A percentile compares a stretch with the other conserved stretches of the same genome.
These are phyloP conservation scores for Daldinia sp. DNA, from an alignment of 2,329 filamentous ascomycete genomes.

Conservation along the genomic window DNA sequence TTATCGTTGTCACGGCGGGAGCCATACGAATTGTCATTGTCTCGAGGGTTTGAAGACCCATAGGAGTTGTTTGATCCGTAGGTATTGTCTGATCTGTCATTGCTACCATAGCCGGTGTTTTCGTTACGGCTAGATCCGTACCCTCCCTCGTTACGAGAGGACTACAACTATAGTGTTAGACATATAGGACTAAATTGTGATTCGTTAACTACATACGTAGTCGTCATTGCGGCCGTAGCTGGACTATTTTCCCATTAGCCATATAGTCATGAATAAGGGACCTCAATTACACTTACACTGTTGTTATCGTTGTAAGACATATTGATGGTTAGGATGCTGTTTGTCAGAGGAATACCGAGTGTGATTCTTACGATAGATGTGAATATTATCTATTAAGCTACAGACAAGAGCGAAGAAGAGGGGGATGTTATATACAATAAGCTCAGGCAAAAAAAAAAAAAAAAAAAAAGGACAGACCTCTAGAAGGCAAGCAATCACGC, in stretches of 20 bases:
- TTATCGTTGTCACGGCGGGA: conserved; percentile 29
- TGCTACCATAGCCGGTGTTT: conserved; percentile 16
- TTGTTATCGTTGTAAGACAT: conserved; percentile 63
- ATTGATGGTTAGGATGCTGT: conserved; percentile 24
- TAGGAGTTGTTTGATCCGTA: conserved; percentile 27
- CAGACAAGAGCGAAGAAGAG: conserved; percentile 14
- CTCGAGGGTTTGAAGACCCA: conserved; percentile 27
- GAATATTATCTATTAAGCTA: neutral
- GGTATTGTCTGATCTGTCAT: conserved; percentile 11
- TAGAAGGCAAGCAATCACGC: conserved; percentile 2
- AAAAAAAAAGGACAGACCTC: conserved; percentile 17
- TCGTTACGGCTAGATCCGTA: conserved; percentile 22
- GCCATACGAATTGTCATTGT: conserved; percentile 25
- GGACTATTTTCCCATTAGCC: conserved; percentile 29
- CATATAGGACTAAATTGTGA: neutral
- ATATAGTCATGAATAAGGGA: neutral
- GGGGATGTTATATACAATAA: conserved; percentile 42
- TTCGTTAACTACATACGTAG: conserved; percentile 21
- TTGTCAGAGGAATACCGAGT: neutral
- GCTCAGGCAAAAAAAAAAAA: conserved; percentile 22
- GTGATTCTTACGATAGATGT: neutral
- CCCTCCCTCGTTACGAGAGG: conserved; percentile 26
- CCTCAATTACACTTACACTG: conserved; percentile 43
- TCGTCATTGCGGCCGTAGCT: conserved; percentile 43
- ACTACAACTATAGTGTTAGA: conserved; percentile 19